Conservation (phyloP, 805 yeast genomes). For the Phaffomyces opuntiae region DNA sequence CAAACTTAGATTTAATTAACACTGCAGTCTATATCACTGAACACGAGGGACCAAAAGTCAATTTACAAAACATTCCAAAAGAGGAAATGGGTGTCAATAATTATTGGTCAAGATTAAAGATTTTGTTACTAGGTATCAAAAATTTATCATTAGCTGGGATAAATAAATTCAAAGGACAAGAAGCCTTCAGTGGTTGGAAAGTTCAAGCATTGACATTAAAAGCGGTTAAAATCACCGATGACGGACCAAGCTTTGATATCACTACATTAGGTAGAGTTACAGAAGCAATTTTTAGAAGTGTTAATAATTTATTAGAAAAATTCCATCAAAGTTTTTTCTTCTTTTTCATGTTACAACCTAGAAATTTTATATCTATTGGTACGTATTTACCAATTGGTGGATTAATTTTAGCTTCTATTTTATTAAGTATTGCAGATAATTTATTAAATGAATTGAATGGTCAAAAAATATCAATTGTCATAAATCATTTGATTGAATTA, state of each 20-base stretch:
- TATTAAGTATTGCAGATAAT: constrained; percentile 58
- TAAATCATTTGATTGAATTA: constrained; percentile 16
- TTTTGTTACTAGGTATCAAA: constrained; percentile 58
- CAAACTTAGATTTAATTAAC: constrained; percentile 85
- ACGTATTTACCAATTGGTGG: constrained; percentile 87
- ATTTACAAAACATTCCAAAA: constrained; percentile 53
- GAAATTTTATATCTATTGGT: constrained; percentile 83
- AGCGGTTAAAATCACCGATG: constrained; percentile 34
- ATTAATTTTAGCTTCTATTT: constrained; percentile 59
- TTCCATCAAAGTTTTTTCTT: constrained; percentile 97
- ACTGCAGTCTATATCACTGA: constrained; percentile 66
- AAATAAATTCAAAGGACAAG: constrained; percentile 59
- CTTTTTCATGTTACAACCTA: constrained; percentile 74
- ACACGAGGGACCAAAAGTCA: constrained; percentile 67
- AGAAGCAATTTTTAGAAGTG: constrained; percentile 81
- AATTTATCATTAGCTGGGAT: constrained; percentile 69
- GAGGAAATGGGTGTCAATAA: constrained; percentile 39
- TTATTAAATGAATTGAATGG: constrained; percentile 32
- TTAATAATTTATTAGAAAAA: constrained; percentile 87
- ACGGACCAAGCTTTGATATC: constrained; percentile 57
- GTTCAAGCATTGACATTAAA: constrained; percentile 81
- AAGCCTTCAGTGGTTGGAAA: constrained; percentile 94
- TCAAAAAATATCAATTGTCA: not conserved
- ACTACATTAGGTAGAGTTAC: constrained; percentile 88
- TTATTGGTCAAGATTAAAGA: constrained; percentile 49